Base-by-base conservation (phyloP, 139 green algal species). In the Pedinophyceae sp. region DNA sequence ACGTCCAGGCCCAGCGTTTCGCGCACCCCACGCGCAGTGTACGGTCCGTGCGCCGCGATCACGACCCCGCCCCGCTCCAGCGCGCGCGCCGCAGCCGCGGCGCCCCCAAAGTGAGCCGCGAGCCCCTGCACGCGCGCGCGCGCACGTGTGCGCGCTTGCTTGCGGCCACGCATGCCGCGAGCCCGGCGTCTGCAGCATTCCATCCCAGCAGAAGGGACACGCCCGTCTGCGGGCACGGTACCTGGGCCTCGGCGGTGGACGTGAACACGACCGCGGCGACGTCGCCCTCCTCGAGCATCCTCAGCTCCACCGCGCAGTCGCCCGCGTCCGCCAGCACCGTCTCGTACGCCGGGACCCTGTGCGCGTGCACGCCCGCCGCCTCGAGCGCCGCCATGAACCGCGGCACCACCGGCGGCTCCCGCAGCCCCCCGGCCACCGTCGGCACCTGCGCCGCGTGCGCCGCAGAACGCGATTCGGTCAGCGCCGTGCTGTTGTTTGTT, bases 31-130 rank as follows among this genome's bases (percentile, higher is more conserved):
- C 13, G 7, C n/a, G 78, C 78, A 1, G 80, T 87, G 64, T 80
- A 82, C 0, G 75, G 75, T 4, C 80, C 48, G 48, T 88, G 80
- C 15, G 80, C 80, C 25, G 80, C 73, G 40, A 88, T 65, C 25
- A 74, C 1, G 27, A 76, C 54, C 19, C 46, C 28, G 39, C 80
- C 55, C 5, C 50, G 46, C 39, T 48, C 10, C 5, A 86, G 45
- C 13, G 56, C 57, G 16, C 49, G 20, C 1, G 29, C 24, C 3
- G 83, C 25, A 0, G 28, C 54, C 18, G 66, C 63, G 22, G 5
- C 34, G 24, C 73, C 68, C 34, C 74, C 79, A 46, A 85, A 59
- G 3, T 66, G 28, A 1, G 67, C 47, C 24, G 66, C 26, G 27
- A 88, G 60, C 4, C 79, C 79, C 55, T 88, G 77, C 1, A 74